Base-by-base conservation (phyloP, 805 yeast genomes). In the Millerozyma miso region DNA sequence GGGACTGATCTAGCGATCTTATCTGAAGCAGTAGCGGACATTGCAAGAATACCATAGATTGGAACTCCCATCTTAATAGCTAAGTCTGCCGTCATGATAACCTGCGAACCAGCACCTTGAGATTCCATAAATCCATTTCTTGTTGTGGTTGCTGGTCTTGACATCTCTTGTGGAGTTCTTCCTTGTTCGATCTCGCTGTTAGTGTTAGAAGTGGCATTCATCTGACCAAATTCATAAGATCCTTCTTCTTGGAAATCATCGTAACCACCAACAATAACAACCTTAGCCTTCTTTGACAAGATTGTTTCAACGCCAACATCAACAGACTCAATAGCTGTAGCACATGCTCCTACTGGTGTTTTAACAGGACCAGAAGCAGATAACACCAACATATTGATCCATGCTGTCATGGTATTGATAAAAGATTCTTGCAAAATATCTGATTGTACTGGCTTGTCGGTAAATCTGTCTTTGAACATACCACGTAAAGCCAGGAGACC, bases 211-310 rank as follows among this genome's bases (percentile, higher is more conserved):
- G 99, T 93, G 37, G 99, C 99, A 60, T 90, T 90, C 99, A 93
- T 93, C 76, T 93, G 93, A 58, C 88, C 99, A 69, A 93, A 93
- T 70, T 93, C 99, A 60, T 81, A 85, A 46, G 97, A 89, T 55
- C 98, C 97, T 73, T 93, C 99, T 72, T 93, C 99, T 71, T 89
- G 96, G 91, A 93, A 90, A 62, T 93, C 99, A 74, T 93, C 99
- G 67, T 87, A 89, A 72, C 99, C 99, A 79, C 99, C 99, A 56
- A 91, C 97, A 59, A 93, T 76, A 69, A 93, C 88, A 56, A 93
- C 81, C 79, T 88, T 89, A 44, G 99, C 99, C 70, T 90, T 88
- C 55, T 97, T 97, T 39, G 89, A 74, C 55, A 88, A 69, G 58
- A 93, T 89, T 41, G 96, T 88, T 73, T 93, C 99, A 53, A 85